These are phyloP conservation scores for Mycena galopus DNA, from an alignment of 768 basidiomycete species.

Conservation along the genomic window DNA sequence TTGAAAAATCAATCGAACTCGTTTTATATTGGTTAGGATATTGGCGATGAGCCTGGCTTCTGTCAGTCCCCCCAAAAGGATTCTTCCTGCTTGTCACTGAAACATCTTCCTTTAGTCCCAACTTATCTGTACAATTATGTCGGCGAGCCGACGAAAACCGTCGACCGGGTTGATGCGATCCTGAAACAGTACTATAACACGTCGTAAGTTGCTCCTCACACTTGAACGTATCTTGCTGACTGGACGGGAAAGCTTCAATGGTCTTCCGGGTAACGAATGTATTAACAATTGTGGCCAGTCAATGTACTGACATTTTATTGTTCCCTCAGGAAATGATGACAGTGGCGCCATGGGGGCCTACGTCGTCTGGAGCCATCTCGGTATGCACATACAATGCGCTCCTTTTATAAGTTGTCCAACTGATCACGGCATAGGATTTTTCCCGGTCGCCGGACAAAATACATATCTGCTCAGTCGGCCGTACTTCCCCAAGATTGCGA, in stretches of 20 bases:
- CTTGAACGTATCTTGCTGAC: not conserved
- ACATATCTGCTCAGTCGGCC: conserved; percentile 36
- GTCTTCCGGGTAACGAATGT: conserved; percentile 32
- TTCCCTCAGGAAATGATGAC: conserved; percentile 31
- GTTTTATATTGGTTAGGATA: conserved; percentile 15
- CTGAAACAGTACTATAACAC: conserved; percentile 28
- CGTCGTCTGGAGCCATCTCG: conserved; percentile 35
- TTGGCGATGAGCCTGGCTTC: conserved; percentile 37
- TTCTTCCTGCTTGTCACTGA: not conserved
- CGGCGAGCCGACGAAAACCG: conserved; percentile 33
- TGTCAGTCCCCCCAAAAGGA: not conserved
- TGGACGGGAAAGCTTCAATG: conserved; percentile 6
- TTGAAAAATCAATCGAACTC: not conserved
- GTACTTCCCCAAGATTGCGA: conserved; percentile 34
- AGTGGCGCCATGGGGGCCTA: conserved; percentile 36
- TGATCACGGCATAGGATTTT: conserved; percentile 18
- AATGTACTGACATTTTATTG: no score
- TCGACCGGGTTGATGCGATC: conserved; percentile 30
- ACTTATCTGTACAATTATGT: conserved; percentile 37
- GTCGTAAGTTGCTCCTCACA: not conserved
- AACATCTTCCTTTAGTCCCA: conserved; percentile 23
- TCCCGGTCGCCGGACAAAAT: conserved; percentile 34
- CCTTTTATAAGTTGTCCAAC: not conserved
- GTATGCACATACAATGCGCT: not conserved
- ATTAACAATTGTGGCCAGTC: no score